Conservation (phyloP, 345 rosid genomes). For the Populus alba region DNA sequence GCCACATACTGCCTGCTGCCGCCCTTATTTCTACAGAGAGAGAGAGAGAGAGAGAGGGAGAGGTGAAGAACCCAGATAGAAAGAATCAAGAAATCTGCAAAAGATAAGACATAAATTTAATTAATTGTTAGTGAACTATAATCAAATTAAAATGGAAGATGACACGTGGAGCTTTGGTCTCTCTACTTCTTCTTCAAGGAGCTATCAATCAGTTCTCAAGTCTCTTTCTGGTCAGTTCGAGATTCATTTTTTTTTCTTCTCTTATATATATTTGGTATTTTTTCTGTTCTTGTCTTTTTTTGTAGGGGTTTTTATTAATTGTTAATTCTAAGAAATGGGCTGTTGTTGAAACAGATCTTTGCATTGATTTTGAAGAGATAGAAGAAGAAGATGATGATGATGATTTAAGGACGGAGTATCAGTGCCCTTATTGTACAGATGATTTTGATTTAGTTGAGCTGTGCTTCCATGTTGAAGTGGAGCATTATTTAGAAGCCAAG, state of each 20-base stretch:
- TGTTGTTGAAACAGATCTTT: slow-evolving; percentile 31
- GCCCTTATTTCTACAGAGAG: neutral
- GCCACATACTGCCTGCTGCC: too few species aligned
- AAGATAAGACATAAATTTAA: neutral
- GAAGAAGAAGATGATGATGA: slow-evolving; percentile 15
- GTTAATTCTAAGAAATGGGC: neutral
- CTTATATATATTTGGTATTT: neutral
- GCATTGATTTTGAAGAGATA: slow-evolving; percentile 16
- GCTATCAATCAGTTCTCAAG: slow-evolving; percentile 32
- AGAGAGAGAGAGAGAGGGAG: neutral
- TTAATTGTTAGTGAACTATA: neutral
- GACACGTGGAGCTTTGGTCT: slow-evolving; percentile 17
- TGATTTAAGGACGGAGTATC: slow-evolving; percentile 27
- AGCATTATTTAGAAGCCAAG: slow-evolving; percentile 20
- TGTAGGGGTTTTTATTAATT: neutral
- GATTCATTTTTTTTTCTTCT: neutral
- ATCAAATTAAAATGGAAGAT: slow-evolving; percentile 15
- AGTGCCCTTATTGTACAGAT: slow-evolving; percentile 24
- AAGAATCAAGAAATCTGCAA: neutral
- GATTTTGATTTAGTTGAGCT: slow-evolving; percentile 32
- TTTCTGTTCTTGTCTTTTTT: neutral
- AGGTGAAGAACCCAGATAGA: neutral
- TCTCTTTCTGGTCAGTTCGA: slow-evolving; percentile 5
- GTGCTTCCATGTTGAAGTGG: slow-evolving; percentile 28
- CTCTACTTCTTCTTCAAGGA: slow-evolving; percentile 19